Evolutionary conservation across 306 rosid genomes (phyloP).

Genomic region (Urtica urens): DNA sequence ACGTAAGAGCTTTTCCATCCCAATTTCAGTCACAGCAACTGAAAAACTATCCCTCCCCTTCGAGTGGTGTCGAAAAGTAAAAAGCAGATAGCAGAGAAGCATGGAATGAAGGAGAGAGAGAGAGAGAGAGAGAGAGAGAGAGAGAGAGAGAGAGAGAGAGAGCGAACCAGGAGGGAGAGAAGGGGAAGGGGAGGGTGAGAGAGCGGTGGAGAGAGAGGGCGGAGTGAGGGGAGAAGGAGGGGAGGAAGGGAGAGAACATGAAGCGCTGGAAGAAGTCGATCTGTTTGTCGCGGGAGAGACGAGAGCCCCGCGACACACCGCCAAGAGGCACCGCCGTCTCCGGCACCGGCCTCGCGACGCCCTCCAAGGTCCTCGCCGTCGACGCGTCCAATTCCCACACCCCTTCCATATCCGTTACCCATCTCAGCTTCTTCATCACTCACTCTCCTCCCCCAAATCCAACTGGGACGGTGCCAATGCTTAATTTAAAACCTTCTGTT

Average conservation of each 20-base stretch:
- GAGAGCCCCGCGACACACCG: constrained; percentile 52
- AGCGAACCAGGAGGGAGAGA: constrained; percentile 46
- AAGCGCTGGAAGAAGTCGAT: constrained; percentile 75
- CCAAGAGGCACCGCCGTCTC: constrained; percentile 58
- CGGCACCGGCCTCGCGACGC: constrained; percentile 48
- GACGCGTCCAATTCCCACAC: constrained; percentile 78
- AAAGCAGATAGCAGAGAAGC: too few relatives aligned
- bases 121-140: too few relatives aligned
- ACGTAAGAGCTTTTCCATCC: too few relatives aligned
- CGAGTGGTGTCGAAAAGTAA: too few relatives aligned
- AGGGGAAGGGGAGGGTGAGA: constrained; percentile 47
- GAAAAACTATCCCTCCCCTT: not conserved
- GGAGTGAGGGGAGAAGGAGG: constrained; percentile 36
- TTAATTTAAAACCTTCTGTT: too few relatives aligned
- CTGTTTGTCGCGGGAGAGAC: constrained; percentile 65
- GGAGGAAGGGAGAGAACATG: constrained; percentile 53
- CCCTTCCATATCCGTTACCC: constrained; percentile 75
- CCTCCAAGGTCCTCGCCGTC: constrained; percentile 64
- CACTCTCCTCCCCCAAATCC: not conserved
- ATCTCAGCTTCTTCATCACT: constrained; percentile 65
- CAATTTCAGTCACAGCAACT: not conserved
- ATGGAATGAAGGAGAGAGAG: too few relatives aligned
- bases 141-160: too few relatives aligned
- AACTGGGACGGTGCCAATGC: too few relatives aligned
- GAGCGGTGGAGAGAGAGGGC: constrained; percentile 55